Base-by-base conservation (phyloP, 169 alveolate genomes). In the Plasmodium adleri region DNA sequence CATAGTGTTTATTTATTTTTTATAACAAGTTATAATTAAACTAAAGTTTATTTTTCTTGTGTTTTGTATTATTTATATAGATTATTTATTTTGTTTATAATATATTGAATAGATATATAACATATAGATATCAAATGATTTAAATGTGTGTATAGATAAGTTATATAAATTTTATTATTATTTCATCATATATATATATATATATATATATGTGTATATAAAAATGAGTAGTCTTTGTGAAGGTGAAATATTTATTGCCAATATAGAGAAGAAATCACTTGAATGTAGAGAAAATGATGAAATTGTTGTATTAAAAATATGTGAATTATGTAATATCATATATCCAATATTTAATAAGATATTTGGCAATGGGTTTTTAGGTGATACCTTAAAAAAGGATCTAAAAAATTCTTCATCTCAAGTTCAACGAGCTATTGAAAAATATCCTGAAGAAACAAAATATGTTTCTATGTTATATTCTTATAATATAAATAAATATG, bases 311-410 rank as follows among this genome's bases (percentile, higher is more conserved):
- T 66, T 83, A 45, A 83, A 83, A 24, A 39, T 83, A 63, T 83
- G 91, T 50, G 83, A 83, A n/a, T 67, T 83, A 72, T 83, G 85
- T 50, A 68, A 83, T 50, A 39, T 56, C 50, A 67, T 83, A 24
- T 72, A 70, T 28, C 91, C 91, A 6, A 68, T 83, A 26, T 83
- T 68, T 67, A 83, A 58, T 15, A 83, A 83, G 54, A 68, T 83
- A 56, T 83, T 83, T 83, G 91, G 91, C n/a, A 50, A 83, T 68
- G 91, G 91, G 0, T 49, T 83, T 83, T n/a, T 83, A 54, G 80
- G 80, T 6, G 64, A 83, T 20, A 12, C 56, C 28, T 43, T 83
- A 83, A 83, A 63, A 68, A 83, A 83, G 45, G 91, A 83, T 56
- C 59, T 83, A 28, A 67, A 68, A 83, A 83, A 67, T 83, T 83